A percentile compares a stretch with the other conserved stretches of the same genome.
phyloP scores from a whole-genome alignment of 352 stramenopile genomes.

The Globisporangium orthogonon region DNA sequence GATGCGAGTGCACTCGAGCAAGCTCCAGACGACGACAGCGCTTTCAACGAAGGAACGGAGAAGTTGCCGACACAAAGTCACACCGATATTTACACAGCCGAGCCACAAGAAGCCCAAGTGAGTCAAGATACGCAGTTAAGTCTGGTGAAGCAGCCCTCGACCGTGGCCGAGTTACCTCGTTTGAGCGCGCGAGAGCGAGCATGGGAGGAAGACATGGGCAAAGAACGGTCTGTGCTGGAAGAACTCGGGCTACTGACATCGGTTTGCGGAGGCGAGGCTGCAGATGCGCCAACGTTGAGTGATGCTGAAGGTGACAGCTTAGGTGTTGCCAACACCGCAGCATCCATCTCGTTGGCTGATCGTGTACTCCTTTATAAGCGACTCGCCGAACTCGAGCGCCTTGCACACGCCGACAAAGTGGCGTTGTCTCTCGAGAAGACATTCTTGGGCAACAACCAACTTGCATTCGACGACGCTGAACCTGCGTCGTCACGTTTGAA shows the following conservation, averaged over 20 bases:
- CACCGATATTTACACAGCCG: too few species aligned
- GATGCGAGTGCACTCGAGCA: background rate
- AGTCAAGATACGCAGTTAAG: too few species aligned
- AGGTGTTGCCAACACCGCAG: background rate
- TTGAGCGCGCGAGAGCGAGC: slow-evolving; percentile 4
- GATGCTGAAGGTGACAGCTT: too few species aligned
- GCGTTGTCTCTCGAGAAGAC: slow-evolving; percentile 11
- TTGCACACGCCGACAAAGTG: background rate
- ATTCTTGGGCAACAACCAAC: slow-evolving; percentile 6
- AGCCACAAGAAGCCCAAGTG: too few species aligned
- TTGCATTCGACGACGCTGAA: slow-evolving; percentile 12
- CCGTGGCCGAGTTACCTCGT: background rate
- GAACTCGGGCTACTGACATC: slow-evolving; percentile 12
- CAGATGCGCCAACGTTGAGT: too few species aligned
- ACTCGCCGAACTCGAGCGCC: slow-evolving; percentile 1
- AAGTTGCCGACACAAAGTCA: too few species aligned
- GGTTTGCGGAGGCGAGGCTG: background rate
- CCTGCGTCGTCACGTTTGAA: slow-evolving; percentile 19
- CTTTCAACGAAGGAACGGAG: too few species aligned
- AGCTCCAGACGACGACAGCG: too few species aligned
- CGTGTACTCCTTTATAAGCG: slow-evolving; percentile 11
- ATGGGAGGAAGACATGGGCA: slow-evolving; percentile 7
- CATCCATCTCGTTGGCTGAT: background rate
- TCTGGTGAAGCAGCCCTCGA: too few species aligned
- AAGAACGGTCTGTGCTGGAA: slow-evolving; percentile 16